Evolutionary conservation across 306 rosid genomes (phyloP).

Genomic region (Quercus engelmannii): DNA sequence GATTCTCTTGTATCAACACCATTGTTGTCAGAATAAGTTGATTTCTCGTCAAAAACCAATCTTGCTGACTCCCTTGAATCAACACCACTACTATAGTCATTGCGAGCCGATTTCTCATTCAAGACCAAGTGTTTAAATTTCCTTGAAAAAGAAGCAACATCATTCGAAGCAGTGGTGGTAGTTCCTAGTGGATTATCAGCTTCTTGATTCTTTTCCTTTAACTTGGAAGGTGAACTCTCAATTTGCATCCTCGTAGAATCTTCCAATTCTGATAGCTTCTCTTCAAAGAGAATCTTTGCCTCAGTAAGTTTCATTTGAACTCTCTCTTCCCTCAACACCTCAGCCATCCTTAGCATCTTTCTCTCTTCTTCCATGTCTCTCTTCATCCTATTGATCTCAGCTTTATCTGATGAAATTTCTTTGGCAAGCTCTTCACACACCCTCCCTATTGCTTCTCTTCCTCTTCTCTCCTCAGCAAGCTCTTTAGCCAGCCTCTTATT

Average conservation of each 20-base stretch:
- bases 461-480: conserved; percentile 36
- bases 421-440: conserved; percentile 39
- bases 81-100: not conserved
- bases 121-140: conserved; percentile 17
- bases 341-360: conserved; percentile 52
- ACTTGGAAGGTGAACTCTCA: conserved; percentile 11
- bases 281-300: conserved; percentile 44
- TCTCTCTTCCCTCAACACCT: conserved; percentile 51
- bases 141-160: conserved; percentile 6
- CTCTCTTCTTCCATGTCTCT: conserved; percentile 52
- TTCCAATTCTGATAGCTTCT: conserved; percentile 33
- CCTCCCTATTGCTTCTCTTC: conserved; percentile 39
- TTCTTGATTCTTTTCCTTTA: not conserved
- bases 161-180: not conserved
- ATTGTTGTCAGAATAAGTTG: not conserved
- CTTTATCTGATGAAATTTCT: conserved; percentile 28
- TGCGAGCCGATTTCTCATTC: conserved; percentile 4
- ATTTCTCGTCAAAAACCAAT: conserved; percentile 3
- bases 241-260: not conserved
- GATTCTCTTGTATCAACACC: not conserved
- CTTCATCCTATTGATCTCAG: conserved; percentile 33
- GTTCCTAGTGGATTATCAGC: not conserved
- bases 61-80: conserved; percentile 9
- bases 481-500: conserved; percentile 38
- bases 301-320: conserved; percentile 61